Evolutionary conservation across 805 yeast species (phyloP).

Genomic region (Dipodascus albidus): DNA sequence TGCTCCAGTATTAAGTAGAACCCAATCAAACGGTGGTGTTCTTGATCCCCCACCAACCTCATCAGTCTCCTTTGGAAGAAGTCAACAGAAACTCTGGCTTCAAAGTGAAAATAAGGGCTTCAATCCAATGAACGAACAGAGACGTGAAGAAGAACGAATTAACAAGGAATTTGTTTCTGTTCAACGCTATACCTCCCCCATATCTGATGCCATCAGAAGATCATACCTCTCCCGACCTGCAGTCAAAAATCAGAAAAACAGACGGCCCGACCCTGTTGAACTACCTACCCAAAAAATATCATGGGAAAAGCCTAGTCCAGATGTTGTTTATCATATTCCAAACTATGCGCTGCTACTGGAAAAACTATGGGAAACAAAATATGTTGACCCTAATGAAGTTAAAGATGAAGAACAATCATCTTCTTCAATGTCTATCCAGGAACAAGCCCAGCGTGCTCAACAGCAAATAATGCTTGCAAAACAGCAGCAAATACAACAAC

Average conservation of each 20-base stretch:
- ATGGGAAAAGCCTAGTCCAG: constrained; percentile 9
- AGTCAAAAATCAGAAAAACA: background rate
- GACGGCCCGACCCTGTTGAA: background rate
- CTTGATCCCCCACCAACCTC: background rate
- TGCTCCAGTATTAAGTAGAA: background rate
- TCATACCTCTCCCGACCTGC: constrained; percentile 13
- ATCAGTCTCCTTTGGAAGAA: constrained; percentile 30
- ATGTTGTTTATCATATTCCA: constrained; percentile 9
- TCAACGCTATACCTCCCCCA: constrained; percentile 59
- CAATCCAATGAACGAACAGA: constrained; percentile 8
- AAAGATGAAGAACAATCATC: constrained; percentile 1
- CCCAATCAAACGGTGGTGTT: background rate
- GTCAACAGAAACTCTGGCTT: constrained; percentile 75
- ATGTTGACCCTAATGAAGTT: constrained; percentile 11
- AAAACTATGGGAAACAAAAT: constrained; percentile 18
- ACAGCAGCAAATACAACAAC: constrained; percentile 6
- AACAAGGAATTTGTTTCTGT: constrained; percentile 64
- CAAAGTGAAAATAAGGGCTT: constrained; percentile 25
- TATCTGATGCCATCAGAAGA: constrained; percentile 50
- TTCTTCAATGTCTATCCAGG: constrained; percentile 7
- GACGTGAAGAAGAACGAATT: constrained; percentile 65
- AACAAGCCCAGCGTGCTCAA: constrained; percentile 14
- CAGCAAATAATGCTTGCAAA: constrained; percentile 12
- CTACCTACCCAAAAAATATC: background rate
- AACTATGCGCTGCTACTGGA: constrained; percentile 14